A percentile compares a stretch with the other conserved stretches of the same genome.
Conservation (phyloP, 768 basidiomycete genomes). For the Phanerochaete carnosa region DNA sequence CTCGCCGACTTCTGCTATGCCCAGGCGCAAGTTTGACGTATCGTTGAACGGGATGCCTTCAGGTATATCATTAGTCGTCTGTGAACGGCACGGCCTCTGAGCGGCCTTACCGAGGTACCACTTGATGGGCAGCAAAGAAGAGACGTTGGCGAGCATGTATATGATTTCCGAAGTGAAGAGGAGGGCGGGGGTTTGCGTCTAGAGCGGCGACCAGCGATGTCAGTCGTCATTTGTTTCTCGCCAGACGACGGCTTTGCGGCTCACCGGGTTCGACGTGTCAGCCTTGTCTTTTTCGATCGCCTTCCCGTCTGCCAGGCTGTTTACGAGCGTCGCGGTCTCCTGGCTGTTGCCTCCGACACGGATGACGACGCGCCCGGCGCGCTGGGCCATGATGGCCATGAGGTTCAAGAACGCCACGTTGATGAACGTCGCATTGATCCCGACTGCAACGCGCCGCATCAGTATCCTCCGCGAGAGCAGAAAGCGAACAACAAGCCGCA, state of each 20-base stretch:
- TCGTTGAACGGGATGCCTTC: slow-evolving; percentile 27
- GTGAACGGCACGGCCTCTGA: background rate
- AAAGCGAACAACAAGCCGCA: slow-evolving; percentile 8
- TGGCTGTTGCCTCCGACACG: slow-evolving; percentile 51
- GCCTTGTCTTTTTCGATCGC: slow-evolving; percentile 21
- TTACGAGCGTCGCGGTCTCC: slow-evolving; percentile 36
- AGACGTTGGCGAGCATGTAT: slow-evolving; percentile 46
- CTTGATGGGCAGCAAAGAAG: slow-evolving; percentile 37
- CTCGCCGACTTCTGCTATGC: slow-evolving; percentile 39
- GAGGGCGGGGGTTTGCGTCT: slow-evolving; percentile 53
- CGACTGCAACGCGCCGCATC: slow-evolving; percentile 1
- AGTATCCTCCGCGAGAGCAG: background rate
- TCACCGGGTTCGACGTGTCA: slow-evolving; percentile 35
- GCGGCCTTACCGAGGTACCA: slow-evolving; percentile 42
- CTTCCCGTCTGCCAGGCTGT: slow-evolving; percentile 11
- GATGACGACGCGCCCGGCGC: slow-evolving; percentile 38
- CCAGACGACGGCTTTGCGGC: slow-evolving; percentile 33
- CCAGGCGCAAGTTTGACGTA: slow-evolving; percentile 25
- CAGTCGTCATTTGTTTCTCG: slow-evolving; percentile 8
- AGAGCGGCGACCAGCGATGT: slow-evolving; percentile 25
- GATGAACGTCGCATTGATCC: slow-evolving; percentile 19
- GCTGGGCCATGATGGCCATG: slow-evolving; percentile 39
- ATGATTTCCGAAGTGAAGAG: slow-evolving; percentile 48
- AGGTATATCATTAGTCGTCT: background rate
- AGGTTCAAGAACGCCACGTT: slow-evolving; percentile 45